Conservation (phyloP, 2,329 filamentous ascomycete species). For the Pleoardoris graminearum region DNA sequence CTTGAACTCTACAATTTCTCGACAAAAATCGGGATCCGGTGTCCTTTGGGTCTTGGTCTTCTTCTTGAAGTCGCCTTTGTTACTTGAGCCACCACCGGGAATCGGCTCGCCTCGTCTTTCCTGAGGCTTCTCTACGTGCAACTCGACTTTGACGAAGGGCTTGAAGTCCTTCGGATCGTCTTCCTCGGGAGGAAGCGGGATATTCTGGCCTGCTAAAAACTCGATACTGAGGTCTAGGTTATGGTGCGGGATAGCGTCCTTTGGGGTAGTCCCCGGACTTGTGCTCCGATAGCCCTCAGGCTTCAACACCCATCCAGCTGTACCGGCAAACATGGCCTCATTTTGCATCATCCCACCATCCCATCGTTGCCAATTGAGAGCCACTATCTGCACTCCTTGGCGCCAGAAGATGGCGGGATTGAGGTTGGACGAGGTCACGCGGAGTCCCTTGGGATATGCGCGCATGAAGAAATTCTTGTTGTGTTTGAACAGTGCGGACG, state of each 20-base stretch:
- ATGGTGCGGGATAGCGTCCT: conserved; percentile 53
- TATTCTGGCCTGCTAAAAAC: conserved; percentile 74
- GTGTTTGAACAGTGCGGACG: conserved; percentile 70
- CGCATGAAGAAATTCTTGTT: conserved; percentile 84
- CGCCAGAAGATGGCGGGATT: conserved; percentile 86
- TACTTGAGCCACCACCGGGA: conserved; percentile 55
- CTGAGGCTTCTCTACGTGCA: conserved; percentile 74
- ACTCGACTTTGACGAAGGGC: conserved; percentile 76
- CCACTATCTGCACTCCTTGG: conserved; percentile 86
- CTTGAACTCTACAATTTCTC: conserved; percentile 51
- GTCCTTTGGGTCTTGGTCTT: conserved; percentile 51
- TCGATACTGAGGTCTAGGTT: conserved; percentile 71
- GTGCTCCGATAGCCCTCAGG: conserved; percentile 69
- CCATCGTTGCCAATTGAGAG: conserved; percentile 90
- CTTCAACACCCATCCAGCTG: conserved; percentile 83
- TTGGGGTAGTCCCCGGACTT: conserved; percentile 44
- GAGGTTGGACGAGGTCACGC: conserved; percentile 82
- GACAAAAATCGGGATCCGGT: conserved; percentile 50
- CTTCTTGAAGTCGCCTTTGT: conserved; percentile 56
- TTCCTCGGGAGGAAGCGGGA: conserved; percentile 66
- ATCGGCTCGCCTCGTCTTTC: conserved; percentile 50
- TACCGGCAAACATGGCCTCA: conserved; percentile 84
- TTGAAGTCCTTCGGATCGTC: conserved; percentile 63
- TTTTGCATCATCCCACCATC: conserved; percentile 97
- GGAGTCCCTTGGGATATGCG: conserved; percentile 80